These are phyloP conservation scores for Ceratobasidium theobromae DNA, from an alignment of 1,284 basidiomycete species.

Conservation along the genomic window DNA sequence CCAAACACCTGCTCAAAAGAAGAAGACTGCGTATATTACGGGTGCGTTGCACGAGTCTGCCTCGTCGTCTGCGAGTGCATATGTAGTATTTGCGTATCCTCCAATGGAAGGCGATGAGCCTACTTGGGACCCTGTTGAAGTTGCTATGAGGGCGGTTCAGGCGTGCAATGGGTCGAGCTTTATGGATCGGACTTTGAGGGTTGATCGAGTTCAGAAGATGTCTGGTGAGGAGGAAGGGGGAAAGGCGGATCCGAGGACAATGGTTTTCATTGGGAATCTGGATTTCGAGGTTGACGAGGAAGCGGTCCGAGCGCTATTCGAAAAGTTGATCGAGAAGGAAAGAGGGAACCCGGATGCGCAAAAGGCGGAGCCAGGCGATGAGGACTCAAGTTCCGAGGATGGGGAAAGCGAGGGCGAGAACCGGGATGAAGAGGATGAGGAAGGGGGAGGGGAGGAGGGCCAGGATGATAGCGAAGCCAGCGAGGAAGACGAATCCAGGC, in stretches of 20 bases:
- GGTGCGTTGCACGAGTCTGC: conserved; percentile 73
- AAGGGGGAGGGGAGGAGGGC: conserved; percentile 38
- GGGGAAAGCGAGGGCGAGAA: conserved; percentile 40
- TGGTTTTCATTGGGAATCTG: conserved; percentile 89
- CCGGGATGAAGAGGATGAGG: conserved; percentile 47
- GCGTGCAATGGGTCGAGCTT: conserved; percentile 73
- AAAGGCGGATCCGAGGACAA: conserved; percentile 69
- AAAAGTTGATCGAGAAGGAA: conserved; percentile 74
- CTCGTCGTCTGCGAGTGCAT: conserved; percentile 75
- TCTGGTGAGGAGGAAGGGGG: conserved; percentile 43
- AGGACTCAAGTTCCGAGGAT: conserved; percentile 39
- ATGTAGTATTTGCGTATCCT: conserved; percentile 82
- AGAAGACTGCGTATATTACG: conserved; percentile 93
- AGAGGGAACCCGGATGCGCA: conserved; percentile 49
- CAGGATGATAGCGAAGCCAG: conserved; percentile 31
- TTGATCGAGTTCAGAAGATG: conserved; percentile 56
- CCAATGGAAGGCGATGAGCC: conserved; percentile 49
- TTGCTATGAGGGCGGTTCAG: conserved; percentile 62
- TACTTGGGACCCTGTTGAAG: conserved; percentile 70
- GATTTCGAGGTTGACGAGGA: conserved; percentile 93
- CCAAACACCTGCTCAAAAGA: conserved; percentile 84
- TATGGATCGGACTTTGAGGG: conserved; percentile 71
- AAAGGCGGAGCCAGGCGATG: conserved; percentile 56
- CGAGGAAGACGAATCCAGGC: conserved; percentile 23
- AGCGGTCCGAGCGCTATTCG: conserved; percentile 85